Base-by-base conservation (phyloP, 306 rosid genomes). In the Trichosanthes cucumerina region DNA sequence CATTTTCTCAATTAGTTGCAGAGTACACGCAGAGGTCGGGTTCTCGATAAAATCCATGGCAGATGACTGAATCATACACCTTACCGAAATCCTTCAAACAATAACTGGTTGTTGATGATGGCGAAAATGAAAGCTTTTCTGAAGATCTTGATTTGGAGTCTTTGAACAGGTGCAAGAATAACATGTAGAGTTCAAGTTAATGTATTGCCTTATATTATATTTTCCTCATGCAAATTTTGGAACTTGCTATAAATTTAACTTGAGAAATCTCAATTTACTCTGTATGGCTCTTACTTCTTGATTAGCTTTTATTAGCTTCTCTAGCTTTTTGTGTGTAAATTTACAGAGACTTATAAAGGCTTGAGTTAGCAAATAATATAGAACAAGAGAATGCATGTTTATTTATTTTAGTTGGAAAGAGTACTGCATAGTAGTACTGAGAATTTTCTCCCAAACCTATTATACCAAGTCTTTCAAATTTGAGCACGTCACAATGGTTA, bases 1-100 rank as follows among this genome's bases (percentile, higher is more conserved):
- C 96, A 64, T 93, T 93, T 79, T 80, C 97, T 49, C 90, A 88
- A 80, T 94, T 88, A 75, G 96, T 93, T 60, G 91, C 91, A 13
- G 97, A 93, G 82, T 93, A 93, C 82, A 88, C 89, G 8, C 76
- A 76, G 77, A 89, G 97, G 79, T 89, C 94, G 5, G 83, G 59
- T 43, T 86, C 91, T 26, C 79, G 78, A 54, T 77, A 21, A 72
- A 23, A 43, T n/a, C 39, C 57, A 70, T 12, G 23, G 36, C 56
- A 44, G 13, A 70, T 70, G 19, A 43, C 4, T 44, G n/a, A 70
- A 43, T 43, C 50, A 8, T 65, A 38, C 38, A 66, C 16, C 74
- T 38, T 66, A 19, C 7, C 50, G 3, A 38, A 66, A 2, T 3
- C 16, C 6, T 65, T 39, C 76, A 13, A 43, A 23, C n/a, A 24